Evolutionary conservation across 1,139 yeast genomes (phyloP).

Genomic region (Yamadazyma epiphylla): DNA sequence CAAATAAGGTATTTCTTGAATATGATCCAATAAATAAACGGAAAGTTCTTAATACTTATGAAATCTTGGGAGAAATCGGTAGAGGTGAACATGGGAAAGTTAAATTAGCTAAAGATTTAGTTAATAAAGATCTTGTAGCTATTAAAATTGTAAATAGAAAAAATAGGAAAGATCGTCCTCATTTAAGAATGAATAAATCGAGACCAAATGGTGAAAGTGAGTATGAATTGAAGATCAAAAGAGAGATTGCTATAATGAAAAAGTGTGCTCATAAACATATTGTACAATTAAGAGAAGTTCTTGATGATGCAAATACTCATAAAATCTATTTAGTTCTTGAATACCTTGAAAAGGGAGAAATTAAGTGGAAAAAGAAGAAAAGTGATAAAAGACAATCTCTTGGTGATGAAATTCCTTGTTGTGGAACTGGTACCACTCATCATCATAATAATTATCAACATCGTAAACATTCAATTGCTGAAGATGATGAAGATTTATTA

Average conservation of each 20-base stretch:
- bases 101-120: constrained; percentile 76
- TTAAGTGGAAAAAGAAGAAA: constrained; percentile 67
- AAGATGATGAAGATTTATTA: constrained; percentile 35
- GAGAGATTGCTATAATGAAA: constrained; percentile 95
- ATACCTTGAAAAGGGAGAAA: constrained; percentile 89
- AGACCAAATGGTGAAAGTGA: constrained; percentile 18
- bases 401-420: constrained; percentile 33
- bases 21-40: constrained; percentile 86
- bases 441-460: neutral
- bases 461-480: constrained; percentile 4
- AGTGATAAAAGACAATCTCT: constrained; percentile 1
- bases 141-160: constrained; percentile 87
- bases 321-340: constrained; percentile 91
- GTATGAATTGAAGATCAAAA: constrained; percentile 68
- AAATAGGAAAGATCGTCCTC: constrained; percentile 51
- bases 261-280: constrained; percentile 90
- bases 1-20: constrained; percentile 74
- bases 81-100: constrained; percentile 98
- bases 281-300: constrained; percentile 79
- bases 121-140: constrained; percentile 74
- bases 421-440: constrained; percentile 19
- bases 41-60: constrained; percentile 85
- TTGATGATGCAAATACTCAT: constrained; percentile 79
- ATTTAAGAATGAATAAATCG: constrained; percentile 45
- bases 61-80: constrained; percentile 83